Conservation (phyloP, 768 basidiomycete species). For the Lactarius psammicola region DNA sequence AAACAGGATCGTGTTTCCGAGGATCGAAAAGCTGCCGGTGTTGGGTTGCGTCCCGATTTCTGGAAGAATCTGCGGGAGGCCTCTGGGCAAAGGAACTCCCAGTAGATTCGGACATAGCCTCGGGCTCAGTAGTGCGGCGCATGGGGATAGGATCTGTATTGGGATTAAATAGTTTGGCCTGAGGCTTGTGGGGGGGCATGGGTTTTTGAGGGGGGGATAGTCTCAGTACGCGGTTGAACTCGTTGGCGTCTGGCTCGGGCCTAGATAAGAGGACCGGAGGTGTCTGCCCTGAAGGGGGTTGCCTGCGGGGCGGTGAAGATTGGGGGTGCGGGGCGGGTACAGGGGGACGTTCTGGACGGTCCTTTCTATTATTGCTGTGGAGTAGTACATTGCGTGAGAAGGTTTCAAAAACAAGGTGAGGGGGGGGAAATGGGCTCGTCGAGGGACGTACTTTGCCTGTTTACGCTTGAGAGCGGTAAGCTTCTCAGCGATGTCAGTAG, state of each 20-base stretch:
- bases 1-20: constrained; percentile 85
- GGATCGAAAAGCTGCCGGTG: constrained; percentile 79
- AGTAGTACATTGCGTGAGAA: neutral
- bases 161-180: constrained; percentile 66
- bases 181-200: constrained; percentile 34
- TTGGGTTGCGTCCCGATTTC: constrained; percentile 37
- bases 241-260: constrained; percentile 63
- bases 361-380: constrained; percentile 8
- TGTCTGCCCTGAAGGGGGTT: constrained; percentile 39
- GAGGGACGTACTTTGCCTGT: constrained; percentile 51
- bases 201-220: constrained; percentile 54
- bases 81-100: constrained; percentile 50
- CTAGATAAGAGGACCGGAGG: constrained; percentile 40
- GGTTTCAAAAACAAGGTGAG: neutral
- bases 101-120: constrained; percentile 57
- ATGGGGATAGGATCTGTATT: constrained; percentile 62
- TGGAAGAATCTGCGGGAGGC: constrained; percentile 36
- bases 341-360: constrained; percentile 31
- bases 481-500: constrained; percentile 57
- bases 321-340: constrained; percentile 39
- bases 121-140: constrained; percentile 62
- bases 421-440: neutral
- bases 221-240: constrained; percentile 69
- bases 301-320: constrained; percentile 33
- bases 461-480: constrained; percentile 67